Conservation (phyloP, 163 green algal genomes). For the Chloromonas sp. region DNA sequence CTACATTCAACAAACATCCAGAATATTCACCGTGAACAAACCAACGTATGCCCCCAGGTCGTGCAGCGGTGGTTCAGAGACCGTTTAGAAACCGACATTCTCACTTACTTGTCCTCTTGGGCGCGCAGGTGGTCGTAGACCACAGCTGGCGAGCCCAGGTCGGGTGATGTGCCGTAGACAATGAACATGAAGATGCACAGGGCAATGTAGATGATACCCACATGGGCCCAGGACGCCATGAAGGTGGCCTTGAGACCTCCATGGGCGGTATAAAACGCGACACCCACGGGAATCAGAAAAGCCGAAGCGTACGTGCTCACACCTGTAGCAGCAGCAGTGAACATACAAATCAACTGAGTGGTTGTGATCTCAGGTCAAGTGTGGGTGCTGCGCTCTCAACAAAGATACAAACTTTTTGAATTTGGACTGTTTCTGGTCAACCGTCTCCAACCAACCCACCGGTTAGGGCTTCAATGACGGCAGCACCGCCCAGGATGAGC, state of each 20-base stretch:
- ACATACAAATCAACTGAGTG: not conserved
- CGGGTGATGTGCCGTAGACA: conserved; percentile 41
- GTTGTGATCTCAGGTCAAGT: not conserved
- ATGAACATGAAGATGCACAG: conserved; percentile 77
- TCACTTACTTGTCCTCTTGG: conserved; percentile 10
- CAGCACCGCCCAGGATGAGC: conserved; percentile 86
- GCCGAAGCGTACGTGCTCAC: conserved; percentile 61
- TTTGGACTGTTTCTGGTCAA: not conserved
- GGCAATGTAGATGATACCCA: conserved; percentile 76
- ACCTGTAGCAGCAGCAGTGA: conserved; percentile 10
- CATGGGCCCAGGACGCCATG: conserved; percentile 65
- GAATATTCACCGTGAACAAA: too few species aligned
- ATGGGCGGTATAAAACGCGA: conserved; percentile 82
- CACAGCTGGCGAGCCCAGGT: conserved; percentile 21
- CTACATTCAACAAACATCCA: too few species aligned
- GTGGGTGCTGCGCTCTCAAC: not conserved
- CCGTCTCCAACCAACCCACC: conserved; percentile 25
- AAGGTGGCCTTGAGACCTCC: conserved; percentile 87
- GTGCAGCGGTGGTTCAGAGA: too few species aligned
- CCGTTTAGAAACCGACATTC: too few species aligned
- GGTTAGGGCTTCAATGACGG: conserved; percentile 84
- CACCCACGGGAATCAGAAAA: conserved; percentile 86
- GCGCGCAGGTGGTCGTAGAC: conserved; percentile 55
- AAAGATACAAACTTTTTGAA: not conserved
- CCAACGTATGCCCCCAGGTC: too few species aligned